A percentile compares a stretch with the other conserved stretches of the same genome.
phyloP scores from a whole-genome alignment of 441 rosid genomes.

The Arabidopsis hybrid region DNA sequence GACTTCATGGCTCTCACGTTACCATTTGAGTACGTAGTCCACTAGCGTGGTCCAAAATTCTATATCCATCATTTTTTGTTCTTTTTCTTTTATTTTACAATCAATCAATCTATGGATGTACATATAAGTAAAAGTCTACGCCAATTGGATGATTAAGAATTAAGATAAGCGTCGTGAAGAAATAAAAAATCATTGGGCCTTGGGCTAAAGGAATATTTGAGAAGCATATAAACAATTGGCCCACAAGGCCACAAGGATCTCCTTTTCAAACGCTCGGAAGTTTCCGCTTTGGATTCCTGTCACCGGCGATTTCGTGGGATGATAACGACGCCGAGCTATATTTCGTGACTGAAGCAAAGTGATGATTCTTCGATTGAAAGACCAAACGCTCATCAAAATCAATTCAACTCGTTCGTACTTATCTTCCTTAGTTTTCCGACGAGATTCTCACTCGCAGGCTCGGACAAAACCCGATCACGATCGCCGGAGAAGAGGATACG shows the following conservation, averaged over 20 bases:
- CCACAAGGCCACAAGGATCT: background rate
- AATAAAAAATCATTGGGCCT: background rate
- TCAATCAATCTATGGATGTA: background rate
- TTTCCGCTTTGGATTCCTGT: background rate
- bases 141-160: background rate
- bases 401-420: constrained; percentile 29
- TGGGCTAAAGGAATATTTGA: too few relatives aligned
- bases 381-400: constrained; percentile 32
- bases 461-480: background rate
- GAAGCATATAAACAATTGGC: background rate
- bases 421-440: constrained; percentile 35
- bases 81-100: background rate
- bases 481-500: constrained; percentile 25
- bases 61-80: background rate
- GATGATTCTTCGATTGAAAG: constrained; percentile 17
- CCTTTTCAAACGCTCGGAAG: background rate
- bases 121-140: too few relatives aligned
- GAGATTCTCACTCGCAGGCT: constrained; percentile 23
- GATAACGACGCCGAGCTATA: too few relatives aligned
- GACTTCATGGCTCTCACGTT: constrained; percentile 23
- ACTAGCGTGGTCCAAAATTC: constrained; percentile 19
- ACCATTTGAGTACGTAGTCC: constrained; percentile 13
- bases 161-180: background rate
- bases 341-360: background rate
- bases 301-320: background rate